These are phyloP conservation scores for Knoxdaviesia capensis DNA, from an alignment of 2,329 filamentous ascomycete genomes.

Conservation along the genomic window DNA sequence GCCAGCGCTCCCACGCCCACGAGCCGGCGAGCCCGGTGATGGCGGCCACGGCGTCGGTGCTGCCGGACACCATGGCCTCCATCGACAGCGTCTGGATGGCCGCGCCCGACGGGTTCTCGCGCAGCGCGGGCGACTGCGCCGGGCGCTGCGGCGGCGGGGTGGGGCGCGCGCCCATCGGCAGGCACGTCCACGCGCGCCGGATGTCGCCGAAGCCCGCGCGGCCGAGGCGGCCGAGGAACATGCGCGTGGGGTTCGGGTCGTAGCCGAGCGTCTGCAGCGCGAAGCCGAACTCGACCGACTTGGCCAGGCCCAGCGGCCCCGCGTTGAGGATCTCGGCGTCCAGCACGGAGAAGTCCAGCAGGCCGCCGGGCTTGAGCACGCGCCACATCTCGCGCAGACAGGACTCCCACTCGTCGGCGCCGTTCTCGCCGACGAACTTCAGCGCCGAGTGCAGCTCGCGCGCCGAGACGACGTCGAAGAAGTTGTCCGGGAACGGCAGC, in stretches of 20 bases:
- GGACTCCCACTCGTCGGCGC: slow-evolving; percentile 69
- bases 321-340: slow-evolving; percentile 82
- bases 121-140: slow-evolving; percentile 11
- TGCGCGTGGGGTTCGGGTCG: slow-evolving; percentile 65
- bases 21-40: slow-evolving; percentile 68
- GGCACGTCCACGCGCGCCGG: slow-evolving; percentile 71
- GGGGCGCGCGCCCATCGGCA: slow-evolving; percentile 49
- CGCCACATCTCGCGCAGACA: slow-evolving; percentile 75
- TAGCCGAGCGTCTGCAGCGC: slow-evolving; percentile 78
- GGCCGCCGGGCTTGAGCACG: slow-evolving; percentile 80
- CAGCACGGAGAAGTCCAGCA: slow-evolving; percentile 75
- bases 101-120: slow-evolving; percentile 17
- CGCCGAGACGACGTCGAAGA: slow-evolving; percentile 84
- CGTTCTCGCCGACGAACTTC: slow-evolving; percentile 47
- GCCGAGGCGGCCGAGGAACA: slow-evolving; percentile 55
- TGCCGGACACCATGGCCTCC: slow-evolving; percentile 45
- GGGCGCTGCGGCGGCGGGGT: slow-evolving; percentile 1
- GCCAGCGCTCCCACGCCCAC: slow-evolving; percentile 93
- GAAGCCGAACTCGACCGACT: slow-evolving; percentile 83
- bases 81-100: slow-evolving; percentile 27
- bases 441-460: slow-evolving; percentile 72
- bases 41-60: slow-evolving; percentile 49
- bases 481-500: slow-evolving; percentile 65
- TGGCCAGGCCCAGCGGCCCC: slow-evolving; percentile 57
- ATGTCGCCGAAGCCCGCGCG: slow-evolving; percentile 61